A percentile compares a stretch with the other conserved stretches of the same genome.
These are phyloP conservation scores for Spinacia oleracea DNA, from an alignment of 179 eudicot genomes.

Conservation along the genomic window DNA sequence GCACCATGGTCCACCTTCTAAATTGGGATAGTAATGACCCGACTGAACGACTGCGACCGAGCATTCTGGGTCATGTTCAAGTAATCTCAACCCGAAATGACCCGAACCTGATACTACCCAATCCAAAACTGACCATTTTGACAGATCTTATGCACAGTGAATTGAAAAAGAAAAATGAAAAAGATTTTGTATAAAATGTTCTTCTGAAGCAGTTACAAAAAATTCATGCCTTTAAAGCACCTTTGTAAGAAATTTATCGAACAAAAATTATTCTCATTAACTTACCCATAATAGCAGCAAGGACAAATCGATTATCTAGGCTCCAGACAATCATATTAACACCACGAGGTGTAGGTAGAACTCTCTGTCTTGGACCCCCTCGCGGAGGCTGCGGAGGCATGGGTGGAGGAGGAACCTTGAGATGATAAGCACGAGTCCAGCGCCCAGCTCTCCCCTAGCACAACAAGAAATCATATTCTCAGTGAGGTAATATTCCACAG, in stretches of 20 bases:
- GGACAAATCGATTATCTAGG: conserved; percentile 95
- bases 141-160: not conserved
- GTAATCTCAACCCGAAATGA: too few species aligned
- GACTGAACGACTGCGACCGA: too few species aligned
- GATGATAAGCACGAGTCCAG: conserved; percentile 90
- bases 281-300: conserved; percentile 99
- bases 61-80: too few species aligned
- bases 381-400: conserved; percentile 84
- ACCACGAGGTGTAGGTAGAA: conserved; percentile 90
- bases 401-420: conserved; percentile 96
- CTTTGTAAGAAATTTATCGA: not conserved
- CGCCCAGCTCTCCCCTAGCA: conserved; percentile 78
- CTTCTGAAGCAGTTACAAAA: not conserved
- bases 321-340: conserved; percentile 98
- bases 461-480: conserved; percentile 13
- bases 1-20: too few species aligned
- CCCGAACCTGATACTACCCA: too few species aligned
- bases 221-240: not conserved
- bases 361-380: conserved; percentile 95
- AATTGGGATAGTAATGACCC: too few species aligned
- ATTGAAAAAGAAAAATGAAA: not conserved
- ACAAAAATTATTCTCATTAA: conserved; percentile 16
- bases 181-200: not conserved
- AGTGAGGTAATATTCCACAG: not conserved
- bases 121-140: too few species aligned